Evolutionary conservation across 2,329 filamentous ascomycete genomes (phyloP), one percentile per base, ranked within the genome.

Genomic region (Aspergillus puulaauensis): DNA sequence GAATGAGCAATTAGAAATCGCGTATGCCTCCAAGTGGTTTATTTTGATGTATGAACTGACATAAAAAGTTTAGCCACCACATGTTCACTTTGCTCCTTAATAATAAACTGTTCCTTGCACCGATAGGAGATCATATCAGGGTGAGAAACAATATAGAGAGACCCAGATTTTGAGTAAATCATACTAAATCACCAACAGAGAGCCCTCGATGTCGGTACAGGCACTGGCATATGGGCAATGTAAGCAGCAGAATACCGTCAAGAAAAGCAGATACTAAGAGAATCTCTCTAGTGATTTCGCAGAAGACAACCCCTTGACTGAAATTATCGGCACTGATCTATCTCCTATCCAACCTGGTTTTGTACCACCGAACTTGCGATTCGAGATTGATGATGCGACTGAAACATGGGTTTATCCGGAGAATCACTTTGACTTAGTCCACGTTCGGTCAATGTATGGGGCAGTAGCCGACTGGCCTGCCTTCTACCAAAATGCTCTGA

Each of bases 291-390:
- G 65, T 37, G 73, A 77, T 49, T 68, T 68, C 51, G 66, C 64
- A 7, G 66, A 68, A 27, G 63, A 77, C 53, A 73, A 82, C 53
- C 85, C 85, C 3, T 68, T 78, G 6, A 76, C 85, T 3, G 70
- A 80, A 58, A 76, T 89, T n/a, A 79, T 83, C 31, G 86, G 84
- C 24, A 86, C 82, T 8, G 86, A 89, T 64, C 74, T 88, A 12
- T 87, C 84, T 1, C 84, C 86, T 2, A 85, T 87, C 31, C 86
- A 88, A 64, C 84, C 85, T 2, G 70, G 74, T 4, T 76, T 80
- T 23, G 84, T 89, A 0, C 88, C 88, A 0, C 82, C 82, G 6
- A 91, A 91, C 61, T 84, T 90, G 19, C 81, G 82, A 56, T 91
- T 91, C 63, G 85, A 84, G 63, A 82, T 91, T 37, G 87, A 90